Evolutionary conservation across 257 asterid genomes (phyloP), one percentile per base, ranked within the genome.

Genomic region (Cinchona pubescens): DNA sequence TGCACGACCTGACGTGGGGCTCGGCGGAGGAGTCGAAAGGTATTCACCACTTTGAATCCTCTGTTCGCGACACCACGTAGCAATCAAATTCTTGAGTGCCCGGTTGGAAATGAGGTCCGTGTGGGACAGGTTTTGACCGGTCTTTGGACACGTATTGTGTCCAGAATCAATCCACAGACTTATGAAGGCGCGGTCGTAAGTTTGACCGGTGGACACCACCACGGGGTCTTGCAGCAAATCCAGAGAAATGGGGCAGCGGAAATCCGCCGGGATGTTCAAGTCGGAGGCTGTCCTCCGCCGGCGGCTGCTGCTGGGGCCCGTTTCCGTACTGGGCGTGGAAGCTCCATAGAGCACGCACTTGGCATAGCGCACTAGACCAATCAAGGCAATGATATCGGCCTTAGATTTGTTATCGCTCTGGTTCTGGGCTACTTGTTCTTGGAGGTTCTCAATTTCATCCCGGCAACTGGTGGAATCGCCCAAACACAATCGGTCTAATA

Each of bases 311-410:
- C 2, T 0, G 3, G n/a, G n/a, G n/a, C n/a, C n/a, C n/a, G n/a
- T n/a, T n/a, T n/a, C n/a, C n/a, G n/a, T n/a, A n/a, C 49, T 45
- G 12, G 49, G 49, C 2, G 49, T 45, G 0, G 97, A 90, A 53
- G 91, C 95, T 67, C 98, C 97, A 85, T 92, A 90, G 82, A 94
- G 62, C 61, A 94, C 97, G 77, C 97, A 94, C 79, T 90, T 94
- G 2, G 90, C 92, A 73, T 94, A 94, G 7, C 98, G 91, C 0
- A 94, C 97, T 14, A 94, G 87, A 2, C 98, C 96, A 61, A 89
- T 88, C 60, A 94, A 81, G 25, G 97, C 93, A 37, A 88, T 71
- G 16, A 84, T 69, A 16, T 86, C 90, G 55, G 92, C 89, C 75
- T 86, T 89, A 2, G 85, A 75, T 64, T 78, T 84, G 69, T 85